Base-by-base conservation (phyloP, 306 rosid species). In the Medicago lupulina region DNA sequence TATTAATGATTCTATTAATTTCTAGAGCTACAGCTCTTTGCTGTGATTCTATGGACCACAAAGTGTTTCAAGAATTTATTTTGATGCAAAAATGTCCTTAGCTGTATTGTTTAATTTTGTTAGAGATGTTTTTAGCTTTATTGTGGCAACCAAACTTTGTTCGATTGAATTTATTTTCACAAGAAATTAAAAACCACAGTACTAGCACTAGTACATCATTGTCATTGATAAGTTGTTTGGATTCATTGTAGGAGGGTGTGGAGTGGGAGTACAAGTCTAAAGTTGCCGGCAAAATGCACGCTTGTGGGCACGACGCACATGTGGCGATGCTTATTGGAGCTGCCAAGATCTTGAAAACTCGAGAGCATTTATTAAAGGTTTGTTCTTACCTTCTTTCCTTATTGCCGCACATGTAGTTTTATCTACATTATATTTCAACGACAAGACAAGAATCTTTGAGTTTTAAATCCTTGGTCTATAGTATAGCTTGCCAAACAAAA, bases 221-320 rank as follows among this genome's bases (percentile, higher is more conserved):
- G n/a, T 21, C 23, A 21, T 21, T 19, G 47, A 2, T 51, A 2
- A 7, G 10, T 10, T 41, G n/a, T 41, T 70, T 61, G 77, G 43
- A 31, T 15, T 38, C 3, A 49, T 49, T 72, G 75, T 49, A 90
- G 93, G 97, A 92, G 83, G 92, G 89, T 9, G 92, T 88, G 49
- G 97, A 90, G 47, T 95, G 96, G 96, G 89, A 95, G 80, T 85
- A 88, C 88, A 92, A 87, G 70, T 92, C 97, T 73, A 95, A 87
- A 87, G 95, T 90, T 39, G 86, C 89, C 41, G 98, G 97, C 80
- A 95, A 90, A 86, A 95, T 95, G 98, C 98, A 92, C 53, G 98
- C 98, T 41, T 95, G 98, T 86, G 98, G 98, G 77, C 98, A 95
- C 84, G 98, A 95, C 64, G 98, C 97, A 34, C 98, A 95, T 70